phyloP scores from a whole-genome alignment of 805 yeast genomes.

The Ogataea kodamae region DNA sequence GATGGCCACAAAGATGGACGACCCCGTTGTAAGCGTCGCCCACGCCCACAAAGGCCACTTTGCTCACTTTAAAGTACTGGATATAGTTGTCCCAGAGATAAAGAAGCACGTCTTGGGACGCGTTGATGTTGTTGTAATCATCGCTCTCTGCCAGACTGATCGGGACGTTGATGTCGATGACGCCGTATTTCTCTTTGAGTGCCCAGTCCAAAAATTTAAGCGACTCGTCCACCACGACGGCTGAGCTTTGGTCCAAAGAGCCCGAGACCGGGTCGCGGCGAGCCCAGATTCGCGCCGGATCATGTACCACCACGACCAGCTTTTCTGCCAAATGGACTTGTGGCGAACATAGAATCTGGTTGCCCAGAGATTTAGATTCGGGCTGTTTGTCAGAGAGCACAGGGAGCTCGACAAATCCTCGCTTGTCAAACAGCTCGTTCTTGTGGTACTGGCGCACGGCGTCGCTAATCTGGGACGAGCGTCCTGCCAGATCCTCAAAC shows the following conservation, averaged over 20 bases:
- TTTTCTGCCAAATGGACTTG: slow-evolving; percentile 61
- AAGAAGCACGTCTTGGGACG: slow-evolving; percentile 72
- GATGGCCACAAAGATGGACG: slow-evolving; percentile 82
- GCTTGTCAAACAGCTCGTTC: slow-evolving; percentile 47
- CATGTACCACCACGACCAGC: slow-evolving; percentile 73
- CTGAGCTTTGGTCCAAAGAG: slow-evolving; percentile 63
- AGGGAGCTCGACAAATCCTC: slow-evolving; percentile 67
- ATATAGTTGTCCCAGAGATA: slow-evolving; percentile 91
- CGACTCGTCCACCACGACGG: slow-evolving; percentile 75
- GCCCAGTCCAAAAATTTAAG: slow-evolving; percentile 70
- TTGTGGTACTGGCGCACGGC: slow-evolving; percentile 75
- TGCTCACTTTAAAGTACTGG: slow-evolving; percentile 66
- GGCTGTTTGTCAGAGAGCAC: slow-evolving; percentile 41
- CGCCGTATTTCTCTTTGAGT: slow-evolving; percentile 55
- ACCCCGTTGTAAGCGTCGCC: slow-evolving; percentile 89
- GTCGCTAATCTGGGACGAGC: slow-evolving; percentile 57
- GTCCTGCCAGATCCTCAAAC: slow-evolving; percentile 35
- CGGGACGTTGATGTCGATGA: slow-evolving; percentile 82
- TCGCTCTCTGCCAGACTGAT: slow-evolving; percentile 44
- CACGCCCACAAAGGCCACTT: slow-evolving; percentile 76
- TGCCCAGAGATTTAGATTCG: slow-evolving; percentile 51
- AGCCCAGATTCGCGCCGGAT: slow-evolving; percentile 92
- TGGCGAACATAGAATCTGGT: slow-evolving; percentile 68
- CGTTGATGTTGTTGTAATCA: slow-evolving; percentile 59
- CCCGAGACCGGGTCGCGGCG: slow-evolving; percentile 78